Percentiles rank a stretch among this genome's conserved stretches.
Evolutionary conservation across 2,329 filamentous ascomycete species (phyloP).

Genomic region (Zymoseptoria ardabiliae): DNA sequence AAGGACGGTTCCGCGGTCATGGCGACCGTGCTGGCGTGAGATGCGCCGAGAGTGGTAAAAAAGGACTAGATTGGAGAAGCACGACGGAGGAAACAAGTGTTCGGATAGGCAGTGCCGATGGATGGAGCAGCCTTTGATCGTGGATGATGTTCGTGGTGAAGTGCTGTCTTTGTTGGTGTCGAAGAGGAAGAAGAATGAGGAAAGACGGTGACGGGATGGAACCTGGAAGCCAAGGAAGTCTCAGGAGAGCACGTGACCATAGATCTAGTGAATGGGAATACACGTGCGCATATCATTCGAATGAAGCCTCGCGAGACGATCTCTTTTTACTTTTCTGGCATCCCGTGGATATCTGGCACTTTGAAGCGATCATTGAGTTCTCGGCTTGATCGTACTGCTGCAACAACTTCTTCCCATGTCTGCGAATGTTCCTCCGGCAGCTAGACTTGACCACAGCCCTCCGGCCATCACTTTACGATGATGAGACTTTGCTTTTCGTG

Average conservation of each 20-base stretch:
- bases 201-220: constrained; percentile 6
- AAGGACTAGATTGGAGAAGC: neutral
- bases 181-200: constrained; percentile 14
- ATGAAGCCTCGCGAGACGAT: too few relatives aligned
- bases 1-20: constrained; percentile 35
- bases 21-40: constrained; percentile 1
- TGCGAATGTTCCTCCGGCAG: constrained; percentile 88
- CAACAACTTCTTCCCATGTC: constrained; percentile 14
- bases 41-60: constrained; percentile 9
- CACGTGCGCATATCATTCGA: too few relatives aligned
- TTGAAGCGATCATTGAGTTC: neutral
- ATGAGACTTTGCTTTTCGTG: constrained; percentile 92
- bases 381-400: neutral
- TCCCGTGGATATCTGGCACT: neutral
- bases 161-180: neutral
- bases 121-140: neutral
- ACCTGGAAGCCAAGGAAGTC: neutral
- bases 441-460: constrained; percentile 94
- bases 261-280: neutral
- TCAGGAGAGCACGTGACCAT: constrained; percentile 2
- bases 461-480: constrained; percentile 82
- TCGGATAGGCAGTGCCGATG: neutral
- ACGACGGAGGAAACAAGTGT: neutral
- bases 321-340: neutral
- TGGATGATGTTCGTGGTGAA: neutral